phyloP scores from a whole-genome alignment of 2,329 filamentous ascomycete genomes.

The Cucurbitaria berberidis region DNA sequence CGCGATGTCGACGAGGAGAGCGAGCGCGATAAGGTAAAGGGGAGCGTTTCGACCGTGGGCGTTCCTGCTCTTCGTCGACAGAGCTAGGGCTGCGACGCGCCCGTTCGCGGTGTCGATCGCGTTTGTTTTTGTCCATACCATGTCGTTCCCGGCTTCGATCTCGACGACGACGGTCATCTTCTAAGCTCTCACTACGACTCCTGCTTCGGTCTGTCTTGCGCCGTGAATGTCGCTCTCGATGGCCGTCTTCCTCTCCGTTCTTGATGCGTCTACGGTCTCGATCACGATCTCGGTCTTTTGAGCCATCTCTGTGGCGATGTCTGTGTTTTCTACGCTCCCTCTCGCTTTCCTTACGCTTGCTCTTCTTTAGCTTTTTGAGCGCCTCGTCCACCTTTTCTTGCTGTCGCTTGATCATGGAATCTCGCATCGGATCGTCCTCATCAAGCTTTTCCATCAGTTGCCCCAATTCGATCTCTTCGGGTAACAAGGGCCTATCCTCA shows the following conservation, averaged over 20 bases:
- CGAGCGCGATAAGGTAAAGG: slow-evolving; percentile 27
- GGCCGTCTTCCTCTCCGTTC: slow-evolving; percentile 6
- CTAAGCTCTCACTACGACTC: slow-evolving; percentile 19
- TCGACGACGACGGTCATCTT: slow-evolving; percentile 18
- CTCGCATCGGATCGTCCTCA: slow-evolving; percentile 97
- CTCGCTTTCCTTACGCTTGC: slow-evolving; percentile 55
- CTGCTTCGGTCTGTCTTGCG: slow-evolving; percentile 18
- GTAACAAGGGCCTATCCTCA: slow-evolving; percentile 68
- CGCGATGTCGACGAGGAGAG: slow-evolving; percentile 8
- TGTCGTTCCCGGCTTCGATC: slow-evolving; percentile 20
- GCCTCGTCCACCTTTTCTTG: slow-evolving; percentile 83
- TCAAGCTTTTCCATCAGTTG: slow-evolving; percentile 80
- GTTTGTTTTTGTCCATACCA: slow-evolving; percentile 10
- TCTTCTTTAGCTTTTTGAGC: slow-evolving; percentile 60
- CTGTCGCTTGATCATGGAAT: slow-evolving; percentile 87
- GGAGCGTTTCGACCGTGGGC: slow-evolving; percentile 15
- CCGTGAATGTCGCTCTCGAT: slow-evolving; percentile 15
- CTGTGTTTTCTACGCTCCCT: slow-evolving; percentile 50
- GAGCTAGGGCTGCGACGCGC: slow-evolving; percentile 12
- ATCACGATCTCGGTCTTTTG: slow-evolving; percentile 31
- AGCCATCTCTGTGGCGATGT: slow-evolving; percentile 32
- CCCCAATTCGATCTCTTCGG: slow-evolving; percentile 81
- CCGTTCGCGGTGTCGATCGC: slow-evolving; percentile 12
- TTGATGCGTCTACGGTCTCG: slow-evolving; percentile 31
- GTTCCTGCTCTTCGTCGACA: slow-evolving; percentile 10